Conservation (phyloP, 352 stramenopile species). For the Thraustochytrium sp. region DNA sequence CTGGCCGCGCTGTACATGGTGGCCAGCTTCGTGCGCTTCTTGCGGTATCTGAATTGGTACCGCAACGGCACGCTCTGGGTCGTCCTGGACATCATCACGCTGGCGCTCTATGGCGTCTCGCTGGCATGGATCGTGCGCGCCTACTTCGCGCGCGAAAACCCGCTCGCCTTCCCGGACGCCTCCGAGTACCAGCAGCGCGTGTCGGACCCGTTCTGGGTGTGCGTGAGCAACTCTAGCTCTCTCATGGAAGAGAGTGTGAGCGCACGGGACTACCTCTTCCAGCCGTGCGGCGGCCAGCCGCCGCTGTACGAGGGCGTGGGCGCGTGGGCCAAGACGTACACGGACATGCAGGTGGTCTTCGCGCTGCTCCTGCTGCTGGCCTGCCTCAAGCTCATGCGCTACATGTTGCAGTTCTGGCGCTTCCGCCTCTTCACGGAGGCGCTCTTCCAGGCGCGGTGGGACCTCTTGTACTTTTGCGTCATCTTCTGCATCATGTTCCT, state of each 20-base stretch:
- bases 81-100: neutral
- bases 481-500: constrained; percentile 34
- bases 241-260: too few relatives aligned
- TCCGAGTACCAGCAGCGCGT: neutral
- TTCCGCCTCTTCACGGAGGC: constrained; percentile 14
- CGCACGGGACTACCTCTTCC: neutral
- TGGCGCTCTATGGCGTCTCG: neutral
- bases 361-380: neutral
- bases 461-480: constrained; percentile 14
- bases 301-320: neutral
- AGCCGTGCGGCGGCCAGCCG: constrained; percentile 7
- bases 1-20: neutral
- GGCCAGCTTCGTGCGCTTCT: neutral
- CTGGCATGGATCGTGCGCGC: neutral
- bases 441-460: neutral
- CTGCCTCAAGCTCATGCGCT: neutral
- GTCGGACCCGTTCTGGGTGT: constrained; percentile 20
- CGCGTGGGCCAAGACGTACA: neutral
- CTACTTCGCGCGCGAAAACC: neutral
- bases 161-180: neutral
- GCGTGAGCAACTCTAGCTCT: neutral
- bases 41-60: neutral
- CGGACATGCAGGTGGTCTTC: constrained; percentile 14
- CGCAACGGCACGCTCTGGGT: neutral
- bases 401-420: constrained; percentile 4